A percentile compares a stretch with the other conserved stretches of the same genome.
Conservation (phyloP, 352 stramenopile species). For the Globisporangium echinulatum region DNA sequence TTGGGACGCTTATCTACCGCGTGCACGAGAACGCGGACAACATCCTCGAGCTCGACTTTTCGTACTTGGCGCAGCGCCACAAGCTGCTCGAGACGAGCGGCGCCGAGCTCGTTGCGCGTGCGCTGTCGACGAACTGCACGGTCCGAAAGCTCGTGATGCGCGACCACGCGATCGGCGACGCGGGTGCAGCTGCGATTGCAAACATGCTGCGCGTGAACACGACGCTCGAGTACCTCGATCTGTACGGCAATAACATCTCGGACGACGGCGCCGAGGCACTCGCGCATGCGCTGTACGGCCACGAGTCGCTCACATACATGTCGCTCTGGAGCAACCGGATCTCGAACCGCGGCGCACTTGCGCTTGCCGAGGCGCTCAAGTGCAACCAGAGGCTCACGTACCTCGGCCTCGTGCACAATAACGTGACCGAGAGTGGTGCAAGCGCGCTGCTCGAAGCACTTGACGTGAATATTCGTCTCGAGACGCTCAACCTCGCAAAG, state of each 20-base stretch:
- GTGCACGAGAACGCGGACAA: conserved; percentile 59
- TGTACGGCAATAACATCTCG: conserved; percentile 66
- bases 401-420: conserved; percentile 54
- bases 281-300: conserved; percentile 61
- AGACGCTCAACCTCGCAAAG: conserved; percentile 50
- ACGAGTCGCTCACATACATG: conserved; percentile 59
- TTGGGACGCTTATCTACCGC: conserved; percentile 41
- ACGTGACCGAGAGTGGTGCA: conserved; percentile 36
- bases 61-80: conserved; percentile 42
- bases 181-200: conserved; percentile 49
- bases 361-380: conserved; percentile 47
- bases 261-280: conserved; percentile 51
- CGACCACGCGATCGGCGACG: conserved; percentile 64
- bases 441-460: conserved; percentile 50
- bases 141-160: conserved; percentile 58
- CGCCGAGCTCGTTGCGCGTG: conserved; percentile 55
- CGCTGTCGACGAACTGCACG: conserved; percentile 51
- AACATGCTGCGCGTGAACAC: conserved; percentile 69
- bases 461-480: conserved; percentile 57
- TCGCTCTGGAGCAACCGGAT: conserved; percentile 59
- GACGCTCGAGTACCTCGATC: conserved; percentile 58
- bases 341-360: conserved; percentile 36
- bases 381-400: conserved; percentile 62
- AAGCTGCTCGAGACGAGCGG: conserved; percentile 47
- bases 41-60: conserved; percentile 66